phyloP scores from a whole-genome alignment of 768 basidiomycete species.

The Cystofilobasidium bisporidii region DNA sequence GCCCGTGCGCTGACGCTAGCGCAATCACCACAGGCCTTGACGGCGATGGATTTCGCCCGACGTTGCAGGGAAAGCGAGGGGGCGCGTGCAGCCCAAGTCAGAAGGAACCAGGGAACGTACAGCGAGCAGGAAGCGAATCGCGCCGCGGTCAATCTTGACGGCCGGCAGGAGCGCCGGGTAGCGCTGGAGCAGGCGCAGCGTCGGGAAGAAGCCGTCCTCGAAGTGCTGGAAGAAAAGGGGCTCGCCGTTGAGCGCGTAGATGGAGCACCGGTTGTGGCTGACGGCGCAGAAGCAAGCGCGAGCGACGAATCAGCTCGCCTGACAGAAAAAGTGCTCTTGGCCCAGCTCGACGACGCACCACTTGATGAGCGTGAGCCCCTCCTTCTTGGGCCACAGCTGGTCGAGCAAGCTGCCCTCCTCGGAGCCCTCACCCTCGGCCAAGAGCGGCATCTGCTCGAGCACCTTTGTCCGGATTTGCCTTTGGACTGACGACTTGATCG shows the following conservation, averaged over 20 bases:
- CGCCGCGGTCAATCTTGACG: conserved; percentile 87
- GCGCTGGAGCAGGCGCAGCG: conserved; percentile 78
- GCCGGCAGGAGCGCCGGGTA: conserved; percentile 84
- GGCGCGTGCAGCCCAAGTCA: not conserved
- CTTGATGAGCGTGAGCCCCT: conserved; percentile 81
- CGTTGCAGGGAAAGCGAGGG: no score
- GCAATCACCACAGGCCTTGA: no score
- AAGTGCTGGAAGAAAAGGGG: conserved; percentile 94
- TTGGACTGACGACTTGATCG: conserved; percentile 87
- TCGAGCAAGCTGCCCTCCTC: conserved; percentile 55
- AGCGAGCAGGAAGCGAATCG: conserved; percentile 89
- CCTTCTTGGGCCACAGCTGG: conserved; percentile 97
- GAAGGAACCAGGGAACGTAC: conserved; percentile 41
- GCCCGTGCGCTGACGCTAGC: no score
- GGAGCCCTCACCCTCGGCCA: conserved; percentile 42
- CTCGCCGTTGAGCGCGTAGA: conserved; percentile 77
- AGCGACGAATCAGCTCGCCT: no score
- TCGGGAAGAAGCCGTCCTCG: conserved; percentile 85
- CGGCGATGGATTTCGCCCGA: no score
- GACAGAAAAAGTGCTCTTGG: no score
- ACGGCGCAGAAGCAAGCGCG: not conserved
- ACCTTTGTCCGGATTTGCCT: conserved; percentile 71
- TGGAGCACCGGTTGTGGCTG: conserved; percentile 90
- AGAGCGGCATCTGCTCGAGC: conserved; percentile 59
- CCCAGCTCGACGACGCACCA: conserved; percentile 70